These are phyloP conservation scores for Raffaelea ambrosiae DNA, from an alignment of 2,329 filamentous ascomycete genomes.

Conservation along the genomic window DNA sequence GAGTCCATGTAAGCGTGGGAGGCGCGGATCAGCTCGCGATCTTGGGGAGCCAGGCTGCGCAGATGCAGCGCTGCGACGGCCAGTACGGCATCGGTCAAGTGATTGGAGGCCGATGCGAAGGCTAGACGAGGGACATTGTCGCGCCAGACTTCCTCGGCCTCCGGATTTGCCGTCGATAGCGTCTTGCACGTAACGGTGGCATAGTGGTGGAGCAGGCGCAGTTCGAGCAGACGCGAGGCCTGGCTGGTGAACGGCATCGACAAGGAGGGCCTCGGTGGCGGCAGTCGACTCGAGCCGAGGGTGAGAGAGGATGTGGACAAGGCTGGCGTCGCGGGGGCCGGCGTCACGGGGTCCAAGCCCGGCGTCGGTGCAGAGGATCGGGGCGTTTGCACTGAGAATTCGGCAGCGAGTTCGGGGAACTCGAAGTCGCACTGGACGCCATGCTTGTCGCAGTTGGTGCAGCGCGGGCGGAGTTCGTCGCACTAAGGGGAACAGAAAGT, in stretches of 20 bases:
- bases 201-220: slow-evolving; percentile 57
- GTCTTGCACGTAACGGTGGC: slow-evolving; percentile 53
- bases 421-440: slow-evolving; percentile 60
- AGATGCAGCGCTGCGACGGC: slow-evolving; percentile 57
- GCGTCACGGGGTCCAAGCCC: slow-evolving; percentile 10
- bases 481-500: slow-evolving; percentile 46
- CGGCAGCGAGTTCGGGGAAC: slow-evolving; percentile 36
- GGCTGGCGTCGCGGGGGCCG: slow-evolving; percentile 9
- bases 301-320: slow-evolving; percentile 17
- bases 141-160: slow-evolving; percentile 50
- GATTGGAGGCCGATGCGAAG: slow-evolving; percentile 44
- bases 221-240: slow-evolving; percentile 44
- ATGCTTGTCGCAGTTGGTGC: slow-evolving; percentile 59
- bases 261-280: background rate
- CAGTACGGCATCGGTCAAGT: slow-evolving; percentile 55
- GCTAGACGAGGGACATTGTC: slow-evolving; percentile 52
- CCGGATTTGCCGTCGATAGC: slow-evolving; percentile 42
- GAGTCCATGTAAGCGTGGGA: slow-evolving; percentile 59
- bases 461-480: slow-evolving; percentile 57
- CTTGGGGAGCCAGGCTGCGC: slow-evolving; percentile 46
- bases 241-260: slow-evolving; percentile 16
- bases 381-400: slow-evolving; percentile 27
- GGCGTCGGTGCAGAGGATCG: background rate
- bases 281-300: slow-evolving; percentile 8
- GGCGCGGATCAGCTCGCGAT: slow-evolving; percentile 50